These are phyloP conservation scores for Neurospora pannonica DNA, from an alignment of 495 filamentous ascomycete genomes.

Conservation along the genomic window DNA sequence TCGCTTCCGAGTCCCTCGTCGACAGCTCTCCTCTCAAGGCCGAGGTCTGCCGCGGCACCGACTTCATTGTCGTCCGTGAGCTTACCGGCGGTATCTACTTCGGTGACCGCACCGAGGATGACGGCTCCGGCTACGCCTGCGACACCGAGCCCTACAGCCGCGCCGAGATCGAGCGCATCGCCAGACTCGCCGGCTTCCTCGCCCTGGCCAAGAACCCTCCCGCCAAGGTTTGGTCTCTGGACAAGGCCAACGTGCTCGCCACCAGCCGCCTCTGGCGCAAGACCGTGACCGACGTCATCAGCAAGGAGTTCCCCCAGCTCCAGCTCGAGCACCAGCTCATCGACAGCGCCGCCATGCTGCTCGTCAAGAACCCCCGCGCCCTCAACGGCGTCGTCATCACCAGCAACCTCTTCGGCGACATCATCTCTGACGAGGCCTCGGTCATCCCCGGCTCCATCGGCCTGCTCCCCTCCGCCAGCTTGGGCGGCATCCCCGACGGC, in stretches of 20 bases:
- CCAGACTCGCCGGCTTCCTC: slow-evolving; percentile 71
- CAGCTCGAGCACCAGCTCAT: slow-evolving; percentile 85
- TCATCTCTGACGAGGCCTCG: slow-evolving; percentile 91
- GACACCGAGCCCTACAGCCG: slow-evolving; percentile 90
- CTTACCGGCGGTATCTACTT: slow-evolving; percentile 97
- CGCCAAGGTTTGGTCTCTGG: slow-evolving; percentile 74
- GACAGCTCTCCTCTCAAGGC: slow-evolving; percentile 83
- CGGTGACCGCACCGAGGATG: slow-evolving; percentile 81
- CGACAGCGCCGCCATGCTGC: slow-evolving; percentile 91
- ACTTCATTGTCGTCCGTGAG: slow-evolving; percentile 94
- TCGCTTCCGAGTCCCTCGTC: slow-evolving; percentile 82
- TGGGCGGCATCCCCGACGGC: slow-evolving; percentile 77
- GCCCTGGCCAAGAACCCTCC: slow-evolving; percentile 74
- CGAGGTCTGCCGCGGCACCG: slow-evolving; percentile 72
- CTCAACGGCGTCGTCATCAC: slow-evolving; percentile 91
- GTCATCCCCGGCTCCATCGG: slow-evolving; percentile 92
- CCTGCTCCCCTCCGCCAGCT: slow-evolving; percentile 77
- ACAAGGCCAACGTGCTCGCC: slow-evolving; percentile 96
- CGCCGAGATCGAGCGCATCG: slow-evolving; percentile 82
- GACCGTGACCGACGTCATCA: slow-evolving; percentile 71
- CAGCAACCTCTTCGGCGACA: slow-evolving; percentile 94
- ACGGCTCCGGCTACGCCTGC: slow-evolving; percentile 65
- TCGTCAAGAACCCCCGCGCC: slow-evolving; percentile 88
- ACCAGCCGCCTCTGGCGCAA: slow-evolving; percentile 86
- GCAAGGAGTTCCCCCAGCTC: slow-evolving; percentile 81